A percentile compares a stretch with the other conserved stretches of the same genome.
phyloP scores from a whole-genome alignment of 108 stramenopile species.

The Skeletonema tropicum region DNA sequence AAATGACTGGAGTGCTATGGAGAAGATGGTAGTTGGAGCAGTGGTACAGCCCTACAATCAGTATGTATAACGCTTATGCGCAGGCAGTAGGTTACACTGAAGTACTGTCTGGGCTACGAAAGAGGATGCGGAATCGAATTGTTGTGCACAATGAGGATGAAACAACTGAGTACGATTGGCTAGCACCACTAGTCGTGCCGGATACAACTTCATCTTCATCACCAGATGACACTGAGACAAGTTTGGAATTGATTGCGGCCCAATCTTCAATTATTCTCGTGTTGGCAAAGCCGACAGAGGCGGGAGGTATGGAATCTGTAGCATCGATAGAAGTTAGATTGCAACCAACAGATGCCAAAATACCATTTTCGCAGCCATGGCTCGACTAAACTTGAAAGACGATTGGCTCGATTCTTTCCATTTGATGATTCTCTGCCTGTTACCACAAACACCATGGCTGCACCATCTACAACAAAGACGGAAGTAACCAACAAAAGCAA shows the following conservation, averaged over 20 bases:
- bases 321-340: constrained; percentile 82
- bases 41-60: constrained; percentile 70
- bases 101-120: constrained; percentile 71
- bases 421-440: constrained; percentile 21
- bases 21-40: constrained; percentile 62
- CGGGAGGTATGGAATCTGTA: constrained; percentile 60
- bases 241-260: constrained; percentile 51
- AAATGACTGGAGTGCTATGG: constrained; percentile 61
- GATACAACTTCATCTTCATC: constrained; percentile 3
- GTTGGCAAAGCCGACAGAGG: constrained; percentile 39
- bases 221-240: neutral
- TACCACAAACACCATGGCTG: constrained; percentile 26
- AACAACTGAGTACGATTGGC: constrained; percentile 31
- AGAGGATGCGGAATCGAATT: constrained; percentile 56
- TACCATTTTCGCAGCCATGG: constrained; percentile 86
- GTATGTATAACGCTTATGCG: constrained; percentile 75
- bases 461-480: neutral
- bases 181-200: constrained; percentile 38
- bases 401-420: constrained; percentile 53
- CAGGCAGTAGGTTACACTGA: constrained; percentile 75
- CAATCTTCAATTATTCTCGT: constrained; percentile 71
- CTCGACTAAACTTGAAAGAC: constrained; percentile 71
- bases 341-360: constrained; percentile 86
- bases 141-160: neutral
- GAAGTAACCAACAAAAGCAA: constrained; percentile 3